Base-by-base conservation (phyloP, 148 eudicot species). In the Rhododendron molle region DNA sequence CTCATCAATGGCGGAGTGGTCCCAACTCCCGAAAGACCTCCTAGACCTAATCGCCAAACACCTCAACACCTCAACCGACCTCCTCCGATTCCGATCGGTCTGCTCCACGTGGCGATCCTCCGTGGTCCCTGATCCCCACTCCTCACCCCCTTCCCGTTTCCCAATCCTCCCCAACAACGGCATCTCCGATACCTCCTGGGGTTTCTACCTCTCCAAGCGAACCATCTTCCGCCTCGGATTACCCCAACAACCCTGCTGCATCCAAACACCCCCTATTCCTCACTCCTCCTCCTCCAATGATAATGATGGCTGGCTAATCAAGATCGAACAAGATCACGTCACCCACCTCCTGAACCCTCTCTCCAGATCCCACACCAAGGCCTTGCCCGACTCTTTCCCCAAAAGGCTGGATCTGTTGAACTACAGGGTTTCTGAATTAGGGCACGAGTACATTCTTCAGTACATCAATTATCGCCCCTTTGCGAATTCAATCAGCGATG, bases 21-120 rank as follows among this genome's bases (percentile, higher is more conserved):
- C 91, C 44, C 89, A 90, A 13, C 94, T 94, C 65, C 98, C 96
- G 7, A 14, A 46, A 40, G 98, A 93, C 58, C 94, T 95, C 85
- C 86, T 95, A 54, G 71, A 87, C 84, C 88, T 88, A 80, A 93
- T 94, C 38, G 81, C 91, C 49, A 84, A 76, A 82, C 91, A 84
- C 85, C 91, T 94, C 81, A 74, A 88, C 1, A 78, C 94, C 80
- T 85, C 91, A 49, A 83, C 87, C 69, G 92, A 92, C 80, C 76
- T 88, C 86, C 83, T 92, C 84, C 92, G 94, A 67, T 93, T 94
- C 86, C 94, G 94, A 58, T 92, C 97, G 56, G 91, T 91, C 34
- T 95, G 97, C 89, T 85, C 96, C 72, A 40, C 93, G 21, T 95
- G 97, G 98, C 94, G 95, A 56, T 71, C 89, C 81, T 87, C 90